phyloP scores from a whole-genome alignment of 1,139 yeast genomes.

The Yamadazyma epiphylla region DNA sequence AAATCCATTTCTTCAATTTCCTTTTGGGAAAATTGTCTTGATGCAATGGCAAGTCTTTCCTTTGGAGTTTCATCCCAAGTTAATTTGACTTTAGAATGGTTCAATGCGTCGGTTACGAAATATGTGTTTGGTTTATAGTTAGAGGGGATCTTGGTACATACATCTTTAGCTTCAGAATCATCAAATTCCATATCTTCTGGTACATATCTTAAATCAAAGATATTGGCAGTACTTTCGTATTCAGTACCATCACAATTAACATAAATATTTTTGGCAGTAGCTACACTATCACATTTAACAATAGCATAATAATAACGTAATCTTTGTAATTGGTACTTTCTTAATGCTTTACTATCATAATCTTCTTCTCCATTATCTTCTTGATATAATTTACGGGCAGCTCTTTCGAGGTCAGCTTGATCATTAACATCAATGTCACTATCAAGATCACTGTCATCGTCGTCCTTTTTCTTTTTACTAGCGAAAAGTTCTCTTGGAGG shows the following conservation, averaged over 20 bases:
- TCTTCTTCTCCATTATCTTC: slow-evolving; percentile 72
- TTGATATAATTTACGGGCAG: slow-evolving; percentile 65
- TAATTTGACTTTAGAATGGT: slow-evolving; percentile 86
- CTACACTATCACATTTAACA: slow-evolving; percentile 74
- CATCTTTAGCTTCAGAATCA: slow-evolving; percentile 66
- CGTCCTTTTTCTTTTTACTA: slow-evolving; percentile 26
- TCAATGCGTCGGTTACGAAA: slow-evolving; percentile 90
- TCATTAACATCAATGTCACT: slow-evolving; percentile 45
- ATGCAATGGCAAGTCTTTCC: slow-evolving; percentile 76
- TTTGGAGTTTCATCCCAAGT: slow-evolving; percentile 99
- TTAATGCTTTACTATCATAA: slow-evolving; percentile 64
- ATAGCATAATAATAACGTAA: slow-evolving; percentile 89
- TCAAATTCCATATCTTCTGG: slow-evolving; percentile 91
- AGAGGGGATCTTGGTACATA: slow-evolving; percentile 67
- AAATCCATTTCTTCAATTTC: slow-evolving; percentile 97
- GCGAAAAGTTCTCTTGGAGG: slow-evolving; percentile 85
- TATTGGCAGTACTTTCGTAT: slow-evolving; percentile 92
- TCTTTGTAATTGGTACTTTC: slow-evolving; percentile 84
- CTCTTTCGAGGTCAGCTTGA: slow-evolving; percentile 42
- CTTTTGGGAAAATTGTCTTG: slow-evolving; percentile 79
- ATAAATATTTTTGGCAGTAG: slow-evolving; percentile 73
- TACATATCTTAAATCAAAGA: slow-evolving; percentile 86
- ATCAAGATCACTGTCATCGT: slow-evolving; percentile 41
- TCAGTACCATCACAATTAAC: slow-evolving; percentile 92
- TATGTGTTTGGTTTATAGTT: slow-evolving; percentile 72